Evolutionary conservation across 2,329 filamentous ascomycete genomes (phyloP).

Genomic region (Pseudogymnoascus sp.): DNA sequence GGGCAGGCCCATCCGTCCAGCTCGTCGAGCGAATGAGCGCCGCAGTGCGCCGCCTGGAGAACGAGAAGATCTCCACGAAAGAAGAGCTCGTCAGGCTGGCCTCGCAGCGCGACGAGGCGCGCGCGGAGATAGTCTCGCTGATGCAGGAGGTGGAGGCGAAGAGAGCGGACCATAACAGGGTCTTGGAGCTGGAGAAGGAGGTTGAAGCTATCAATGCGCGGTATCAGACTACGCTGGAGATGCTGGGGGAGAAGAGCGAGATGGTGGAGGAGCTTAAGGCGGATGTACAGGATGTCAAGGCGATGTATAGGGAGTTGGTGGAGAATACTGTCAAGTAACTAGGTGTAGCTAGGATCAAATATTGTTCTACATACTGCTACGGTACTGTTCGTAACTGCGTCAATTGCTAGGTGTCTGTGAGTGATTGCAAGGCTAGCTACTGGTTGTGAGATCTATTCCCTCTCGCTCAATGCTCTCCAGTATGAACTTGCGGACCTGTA

Average conservation of each 20-base stretch:
- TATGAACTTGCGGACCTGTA: slow-evolving; percentile 54
- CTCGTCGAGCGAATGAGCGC: slow-evolving; percentile 94
- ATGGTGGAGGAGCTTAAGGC: slow-evolving; percentile 80
- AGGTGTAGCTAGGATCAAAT: slow-evolving; percentile 1
- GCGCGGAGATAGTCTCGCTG: slow-evolving; percentile 80
- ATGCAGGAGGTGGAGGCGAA: slow-evolving; percentile 80
- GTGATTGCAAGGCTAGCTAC: neutral
- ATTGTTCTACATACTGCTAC: slow-evolving; percentile 2
- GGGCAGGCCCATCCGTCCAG: slow-evolving; percentile 85
- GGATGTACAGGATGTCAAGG: slow-evolving; percentile 88
- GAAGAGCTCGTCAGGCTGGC: slow-evolving; percentile 77
- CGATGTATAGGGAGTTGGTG: slow-evolving; percentile 89
- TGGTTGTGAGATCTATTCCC: slow-evolving; percentile 51
- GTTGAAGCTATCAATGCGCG: slow-evolving; percentile 61
- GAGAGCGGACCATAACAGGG: slow-evolving; percentile 48
- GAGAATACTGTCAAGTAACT: slow-evolving; percentile 67
- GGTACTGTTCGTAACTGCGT: slow-evolving; percentile 4
- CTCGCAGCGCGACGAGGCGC: slow-evolving; percentile 81
- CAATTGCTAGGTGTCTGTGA: slow-evolving; percentile 10
- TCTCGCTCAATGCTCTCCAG: slow-evolving; percentile 72
- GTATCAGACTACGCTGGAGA: slow-evolving; percentile 86
- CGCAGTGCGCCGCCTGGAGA: slow-evolving; percentile 81
- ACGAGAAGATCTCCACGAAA: slow-evolving; percentile 78
- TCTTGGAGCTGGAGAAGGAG: slow-evolving; percentile 58
- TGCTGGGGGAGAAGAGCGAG: slow-evolving; percentile 96